These are phyloP conservation scores for Porphyra umbilicalis DNA, from an alignment of 31 red algal genomes.

Conservation along the genomic window DNA sequence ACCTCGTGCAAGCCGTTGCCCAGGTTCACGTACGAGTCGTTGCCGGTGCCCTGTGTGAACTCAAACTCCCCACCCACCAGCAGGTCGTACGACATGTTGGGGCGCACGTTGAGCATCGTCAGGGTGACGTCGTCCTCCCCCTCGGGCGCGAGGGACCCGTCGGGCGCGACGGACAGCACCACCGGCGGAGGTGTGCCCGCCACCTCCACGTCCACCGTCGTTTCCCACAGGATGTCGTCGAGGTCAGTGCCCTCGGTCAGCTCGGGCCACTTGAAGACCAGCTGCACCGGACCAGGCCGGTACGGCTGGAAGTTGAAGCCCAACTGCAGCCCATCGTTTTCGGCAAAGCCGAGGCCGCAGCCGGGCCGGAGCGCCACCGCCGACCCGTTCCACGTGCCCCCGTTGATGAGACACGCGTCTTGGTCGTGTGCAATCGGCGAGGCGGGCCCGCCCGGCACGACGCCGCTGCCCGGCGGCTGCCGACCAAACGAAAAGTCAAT, in stretches of 20 bases:
- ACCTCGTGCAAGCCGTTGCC: constrained; percentile 24
- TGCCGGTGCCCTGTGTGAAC: constrained; percentile 1
- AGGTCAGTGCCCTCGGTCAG: constrained; percentile 44
- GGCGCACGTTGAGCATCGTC: constrained; percentile 21
- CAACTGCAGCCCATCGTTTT: constrained; percentile 24
- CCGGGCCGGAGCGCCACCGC: constrained; percentile 11
- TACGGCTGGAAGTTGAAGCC: constrained; percentile 29
- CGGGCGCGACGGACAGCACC: constrained; percentile 18
- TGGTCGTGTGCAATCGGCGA: neutral
- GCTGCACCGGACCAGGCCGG: constrained; percentile 14
- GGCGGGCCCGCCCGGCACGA: constrained; percentile 1
- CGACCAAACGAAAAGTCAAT: constrained; percentile 17
- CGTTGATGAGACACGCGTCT: constrained; percentile 6
- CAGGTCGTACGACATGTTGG: constrained; percentile 9
- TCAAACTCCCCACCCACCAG: constrained; percentile 20
- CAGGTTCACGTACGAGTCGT: neutral
- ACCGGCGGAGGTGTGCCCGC: constrained; percentile 20
- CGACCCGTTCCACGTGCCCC: constrained; percentile 28
- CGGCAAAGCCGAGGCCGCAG: constrained; percentile 36
- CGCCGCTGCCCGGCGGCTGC: constrained; percentile 6
- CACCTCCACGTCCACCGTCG: constrained; percentile 26
- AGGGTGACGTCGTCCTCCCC: constrained; percentile 25
- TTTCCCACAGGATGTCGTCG: constrained; percentile 32
- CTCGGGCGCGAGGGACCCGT: constrained; percentile 13
- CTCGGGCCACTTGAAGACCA: constrained; percentile 28